Base-by-base conservation (phyloP, 768 basidiomycete species). In the Scleroderma citrinum region DNA sequence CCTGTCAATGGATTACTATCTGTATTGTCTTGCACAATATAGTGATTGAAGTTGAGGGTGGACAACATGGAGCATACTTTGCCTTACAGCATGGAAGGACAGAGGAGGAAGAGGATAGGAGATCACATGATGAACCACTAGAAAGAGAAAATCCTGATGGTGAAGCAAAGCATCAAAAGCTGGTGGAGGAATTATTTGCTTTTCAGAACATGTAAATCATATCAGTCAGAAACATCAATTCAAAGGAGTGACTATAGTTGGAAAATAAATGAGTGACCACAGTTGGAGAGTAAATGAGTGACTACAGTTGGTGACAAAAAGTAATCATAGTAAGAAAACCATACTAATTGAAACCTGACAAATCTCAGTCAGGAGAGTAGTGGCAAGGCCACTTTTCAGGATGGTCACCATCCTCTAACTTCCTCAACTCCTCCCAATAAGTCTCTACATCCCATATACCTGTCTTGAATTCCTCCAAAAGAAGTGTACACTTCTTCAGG, bases 1-100 rank as follows among this genome's bases (percentile, higher is more conserved):
- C 63, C 0, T 59, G 56, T 30, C 51, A 39, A 2, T 71, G 68
- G 68, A 61, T 71, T 34, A 62, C 52, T 8, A 44, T 63, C 48
- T 60, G 59, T 5, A 66, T 70, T 32, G 69, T 69, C 26, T 51
- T 70, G 17, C 70, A 70, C 51, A 69, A 68, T 53, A 40, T 68
- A 11, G 51, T 68, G 16, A 62, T 69, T 35, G 61, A 68, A 31
- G 44, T 68, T 11, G 67, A 71, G 52, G 68, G 65, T 20, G 35
- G 17, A 3, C 8, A 31, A 29, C 35, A 46, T 7, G 29, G 30
- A n/a, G 29, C 11, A 7, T 46, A 46, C 19, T 46, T 46, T 46
- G 19, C 30, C 13, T 21, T 29, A 17, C 7, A 14, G 13, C 44
- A 46, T 46, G 16, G 14, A 12, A 10, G 21, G 14, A 16, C 24